Base-by-base conservation (phyloP, 2,329 filamentous ascomycete genomes). In the Cytospora piceicola region DNA sequence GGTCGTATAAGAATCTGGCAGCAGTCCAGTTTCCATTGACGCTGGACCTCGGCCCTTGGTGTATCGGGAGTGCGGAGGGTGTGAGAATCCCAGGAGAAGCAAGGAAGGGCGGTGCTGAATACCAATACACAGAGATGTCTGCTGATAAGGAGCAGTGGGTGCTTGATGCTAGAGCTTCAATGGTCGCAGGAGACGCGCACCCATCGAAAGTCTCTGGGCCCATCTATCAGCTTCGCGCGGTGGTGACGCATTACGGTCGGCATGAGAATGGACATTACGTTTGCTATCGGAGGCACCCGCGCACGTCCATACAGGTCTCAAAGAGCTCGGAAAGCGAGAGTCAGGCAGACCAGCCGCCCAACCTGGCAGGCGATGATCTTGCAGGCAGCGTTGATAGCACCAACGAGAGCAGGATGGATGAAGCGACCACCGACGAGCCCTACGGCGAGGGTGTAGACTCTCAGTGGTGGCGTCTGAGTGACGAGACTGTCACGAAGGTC, bases 181-280 rank as follows among this genome's bases (percentile, higher is more conserved):
- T 96, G 90, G 84, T 95, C 22, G 83, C 88, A 0, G 85, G 85
- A 5, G 81, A 82, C 55, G 71, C 76, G 49, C 73, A 73, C 3
- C 77, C 80, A 11, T 88, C 85, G 2, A 83, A 80, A 67, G 78
- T 86, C 11, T 79, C 79, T 0, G 86, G 87, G 3, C 83, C 82
- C 32, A 80, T 89, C 1, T 98, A 96, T 75, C 87, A 92, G 73
- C 81, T 98, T 20, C 87, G 90, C 61, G 93, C 94, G 34, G 91
- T 94, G 0, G 86, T 98, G 12, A 95, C 93, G 0, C 95, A 98
- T 74, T 92, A 91, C 68, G 95, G 95, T 4, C 85, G 91, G 36
- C 95, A 98, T 75, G 93, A 97, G 68, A 97, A 96, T 72, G 95
- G 95, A 0, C 95, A 99, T 78, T 98, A 99, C 72, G 88, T 97